These are phyloP conservation scores for Escallonia rubra DNA, from an alignment of 129 eudicot species.

Conservation along the genomic window DNA sequence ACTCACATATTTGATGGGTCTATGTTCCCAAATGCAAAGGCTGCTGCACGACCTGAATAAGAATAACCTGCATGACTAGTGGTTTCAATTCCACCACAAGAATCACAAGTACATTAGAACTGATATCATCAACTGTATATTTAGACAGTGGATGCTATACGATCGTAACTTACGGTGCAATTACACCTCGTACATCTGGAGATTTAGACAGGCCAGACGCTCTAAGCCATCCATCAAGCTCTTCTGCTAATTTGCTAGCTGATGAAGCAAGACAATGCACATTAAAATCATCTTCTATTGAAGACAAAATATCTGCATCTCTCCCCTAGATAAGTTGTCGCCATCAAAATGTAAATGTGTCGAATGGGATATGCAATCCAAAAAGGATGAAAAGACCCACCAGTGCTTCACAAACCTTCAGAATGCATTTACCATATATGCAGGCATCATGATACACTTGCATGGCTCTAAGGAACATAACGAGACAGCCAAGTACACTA, in stretches of 20 bases:
- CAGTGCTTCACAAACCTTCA: too few relatives aligned
- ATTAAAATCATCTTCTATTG: too few relatives aligned
- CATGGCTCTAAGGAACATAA: too few relatives aligned
- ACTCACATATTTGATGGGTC: conserved; percentile 85
- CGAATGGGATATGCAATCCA: too few relatives aligned
- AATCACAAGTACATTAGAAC: conserved; percentile 9
- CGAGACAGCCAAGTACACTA: too few relatives aligned
- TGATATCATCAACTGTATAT: neutral
- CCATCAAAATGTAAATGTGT: too few relatives aligned
- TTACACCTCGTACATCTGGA: conserved; percentile 92
- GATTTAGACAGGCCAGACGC: conserved; percentile 64
- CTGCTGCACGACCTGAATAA: conserved; percentile 98
- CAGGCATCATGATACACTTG: too few relatives aligned
- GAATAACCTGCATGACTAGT: conserved; percentile 99
- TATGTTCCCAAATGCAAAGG: conserved; percentile 90
- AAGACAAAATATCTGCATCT: too few relatives aligned
- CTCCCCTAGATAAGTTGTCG: too few relatives aligned
- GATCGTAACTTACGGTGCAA: conserved; percentile 79
- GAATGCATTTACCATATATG: too few relatives aligned
- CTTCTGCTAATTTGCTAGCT: conserved; percentile 71
- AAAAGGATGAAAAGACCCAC: too few relatives aligned
- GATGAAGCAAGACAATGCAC: conserved; percentile 6
- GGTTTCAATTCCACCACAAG: conserved; percentile 30
- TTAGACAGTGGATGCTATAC: neutral
- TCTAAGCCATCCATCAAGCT: conserved; percentile 90